Percentiles rank a stretch among this genome's conserved stretches.
These are phyloP conservation scores for Cornus kousa DNA, from an alignment of 148 eudicot species.

Conservation along the genomic window DNA sequence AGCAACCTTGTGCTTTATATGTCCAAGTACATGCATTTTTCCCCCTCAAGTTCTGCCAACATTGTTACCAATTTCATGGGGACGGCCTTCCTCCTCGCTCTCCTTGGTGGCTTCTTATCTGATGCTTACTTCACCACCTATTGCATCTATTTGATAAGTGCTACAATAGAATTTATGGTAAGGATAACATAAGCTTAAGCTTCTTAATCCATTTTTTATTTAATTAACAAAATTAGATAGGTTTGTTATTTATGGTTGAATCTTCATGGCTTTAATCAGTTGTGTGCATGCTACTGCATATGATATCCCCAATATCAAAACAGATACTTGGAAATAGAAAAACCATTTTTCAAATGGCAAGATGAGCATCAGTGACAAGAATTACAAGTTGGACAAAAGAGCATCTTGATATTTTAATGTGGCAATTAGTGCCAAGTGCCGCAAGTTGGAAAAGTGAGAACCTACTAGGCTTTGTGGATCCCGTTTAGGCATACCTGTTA, in stretches of 20 bases:
- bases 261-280: not conserved
- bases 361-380: not conserved
- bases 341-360: not conserved
- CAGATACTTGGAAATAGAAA: not conserved
- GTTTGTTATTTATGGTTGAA: not conserved
- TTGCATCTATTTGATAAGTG: conserved; percentile 61
- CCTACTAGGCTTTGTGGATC: not conserved
- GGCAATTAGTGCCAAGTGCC: not conserved
- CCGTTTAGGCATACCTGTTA: not conserved
- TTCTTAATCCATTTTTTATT: not conserved
- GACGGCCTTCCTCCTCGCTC: conserved; percentile 84
- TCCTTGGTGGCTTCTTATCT: conserved; percentile 83
- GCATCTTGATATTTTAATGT: conserved; percentile 7
- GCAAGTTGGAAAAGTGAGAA: conserved; percentile 4
- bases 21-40: conserved; percentile 65
- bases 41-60: conserved; percentile 71
- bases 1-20: conserved; percentile 85
- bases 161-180: conserved; percentile 67
- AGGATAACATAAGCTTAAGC: conserved; percentile 13
- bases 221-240: not conserved
- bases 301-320: not conserved
- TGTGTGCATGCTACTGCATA: not conserved
- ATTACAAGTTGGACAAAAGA: conserved; percentile 5
- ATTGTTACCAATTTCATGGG: conserved; percentile 92
- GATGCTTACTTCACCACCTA: conserved; percentile 78